Percentiles rank a stretch among this genome's conserved stretches.
Conservation (phyloP, 2,329 filamentous ascomycete species). For the Sphaerulina populicola region DNA sequence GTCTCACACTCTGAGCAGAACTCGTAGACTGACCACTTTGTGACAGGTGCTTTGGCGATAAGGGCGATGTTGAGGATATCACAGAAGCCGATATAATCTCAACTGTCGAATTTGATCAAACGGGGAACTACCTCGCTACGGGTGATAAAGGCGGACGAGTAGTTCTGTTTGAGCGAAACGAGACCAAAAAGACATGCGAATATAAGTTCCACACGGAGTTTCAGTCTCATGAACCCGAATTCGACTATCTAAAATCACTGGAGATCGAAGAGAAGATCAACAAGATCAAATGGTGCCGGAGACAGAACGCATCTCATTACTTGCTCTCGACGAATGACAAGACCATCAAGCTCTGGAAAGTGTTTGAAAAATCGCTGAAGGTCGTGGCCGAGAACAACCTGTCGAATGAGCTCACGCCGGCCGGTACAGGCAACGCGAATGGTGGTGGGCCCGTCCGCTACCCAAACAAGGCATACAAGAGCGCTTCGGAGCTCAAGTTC, state of each 20-base stretch:
- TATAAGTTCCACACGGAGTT: conserved; percentile 99
- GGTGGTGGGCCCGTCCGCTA: conserved; percentile 72
- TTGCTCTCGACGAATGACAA: conserved; percentile 98
- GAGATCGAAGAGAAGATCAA: conserved; percentile 99
- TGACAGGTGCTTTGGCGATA: conserved; percentile 92
- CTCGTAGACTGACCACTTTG: neutral
- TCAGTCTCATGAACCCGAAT: conserved; percentile 98
- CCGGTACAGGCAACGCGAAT: conserved; percentile 52
- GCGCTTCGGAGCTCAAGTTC: conserved; percentile 75
- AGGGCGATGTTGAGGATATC: conserved; percentile 98
- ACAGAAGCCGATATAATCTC: conserved; percentile 95
- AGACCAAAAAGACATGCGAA: conserved; percentile 99
- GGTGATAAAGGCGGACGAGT: conserved; percentile 81
- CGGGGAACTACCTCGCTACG: conserved; percentile 81
- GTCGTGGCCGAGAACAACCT: conserved; percentile 98
- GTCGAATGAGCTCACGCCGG: conserved; percentile 83
- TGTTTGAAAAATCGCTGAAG: conserved; percentile 98
- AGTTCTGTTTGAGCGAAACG: conserved; percentile 84
- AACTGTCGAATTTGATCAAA: conserved; percentile 84
- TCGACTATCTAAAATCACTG: conserved; percentile 97
- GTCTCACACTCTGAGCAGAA: neutral
- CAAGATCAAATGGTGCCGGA: conserved; percentile 99
- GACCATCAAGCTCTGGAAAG: conserved; percentile 99
- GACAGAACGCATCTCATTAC: conserved; percentile 97
- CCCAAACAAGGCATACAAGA: conserved; percentile 67